Conservation (phyloP, 139 green algal genomes). For the Chlorella sp. region DNA sequence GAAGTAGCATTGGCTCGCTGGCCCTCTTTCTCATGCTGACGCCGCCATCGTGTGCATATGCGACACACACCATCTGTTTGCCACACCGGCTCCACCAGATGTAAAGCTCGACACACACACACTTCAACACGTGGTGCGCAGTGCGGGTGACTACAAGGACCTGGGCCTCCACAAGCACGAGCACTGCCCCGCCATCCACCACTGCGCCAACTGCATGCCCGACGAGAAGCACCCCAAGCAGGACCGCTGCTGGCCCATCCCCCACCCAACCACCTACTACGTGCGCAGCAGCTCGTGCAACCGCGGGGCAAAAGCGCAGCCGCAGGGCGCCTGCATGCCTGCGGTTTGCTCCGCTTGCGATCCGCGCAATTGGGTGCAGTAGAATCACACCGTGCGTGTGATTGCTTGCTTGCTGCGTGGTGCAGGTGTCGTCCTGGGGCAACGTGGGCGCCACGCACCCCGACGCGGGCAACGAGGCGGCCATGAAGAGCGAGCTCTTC, state of each 20-base stretch:
- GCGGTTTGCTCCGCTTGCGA: no score
- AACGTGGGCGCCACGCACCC: slow-evolving; percentile 21
- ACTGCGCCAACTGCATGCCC: slow-evolving; percentile 49
- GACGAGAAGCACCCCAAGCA: slow-evolving; percentile 1
- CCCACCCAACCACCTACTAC: slow-evolving; percentile 34
- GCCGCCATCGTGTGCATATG: no score
- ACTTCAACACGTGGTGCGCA: background rate
- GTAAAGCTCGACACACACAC: no score
- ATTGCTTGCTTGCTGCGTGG: background rate
- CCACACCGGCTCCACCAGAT: no score
- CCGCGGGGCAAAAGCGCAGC: no score
- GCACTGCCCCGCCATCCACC: slow-evolving; percentile 13
- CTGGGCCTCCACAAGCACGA: slow-evolving; percentile 11
- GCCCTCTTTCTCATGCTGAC: no score
- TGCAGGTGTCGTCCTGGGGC: slow-evolving; percentile 26
- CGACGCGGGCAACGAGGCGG: background rate
- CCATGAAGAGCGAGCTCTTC: slow-evolving; percentile 48
- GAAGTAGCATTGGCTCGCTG: no score
- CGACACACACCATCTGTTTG: no score
- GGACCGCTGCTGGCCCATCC: slow-evolving; percentile 33
- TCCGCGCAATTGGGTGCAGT: no score
- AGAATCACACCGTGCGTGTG: no score
- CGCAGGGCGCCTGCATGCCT: no score
- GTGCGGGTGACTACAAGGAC: slow-evolving; percentile 23
- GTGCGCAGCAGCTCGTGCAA: slow-evolving; percentile 10